Evolutionary conservation across 2,329 filamentous ascomycete genomes (phyloP).

Genomic region (Penicillium corylophilum): DNA sequence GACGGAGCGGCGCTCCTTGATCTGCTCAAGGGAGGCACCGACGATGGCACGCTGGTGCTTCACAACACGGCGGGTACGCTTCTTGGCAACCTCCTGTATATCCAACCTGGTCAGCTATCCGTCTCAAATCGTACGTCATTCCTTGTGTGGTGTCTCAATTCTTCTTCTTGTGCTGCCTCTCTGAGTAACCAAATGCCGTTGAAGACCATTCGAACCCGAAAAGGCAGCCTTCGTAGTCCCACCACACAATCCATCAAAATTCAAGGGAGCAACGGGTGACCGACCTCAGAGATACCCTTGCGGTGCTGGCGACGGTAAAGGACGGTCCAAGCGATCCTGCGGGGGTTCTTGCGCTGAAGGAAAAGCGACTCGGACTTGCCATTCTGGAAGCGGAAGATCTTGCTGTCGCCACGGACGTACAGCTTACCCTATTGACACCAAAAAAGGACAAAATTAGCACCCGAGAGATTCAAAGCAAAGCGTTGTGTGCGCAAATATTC

Average conservation of each 20-base stretch:
- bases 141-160: slow-evolving; percentile 1
- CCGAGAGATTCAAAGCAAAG: background rate
- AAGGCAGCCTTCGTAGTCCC: slow-evolving; percentile 6
- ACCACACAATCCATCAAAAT: slow-evolving; percentile 19
- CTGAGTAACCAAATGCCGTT: background rate
- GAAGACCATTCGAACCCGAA: slow-evolving; percentile 1
- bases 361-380: slow-evolving; percentile 99
- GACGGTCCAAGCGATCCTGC: slow-evolving; percentile 97
- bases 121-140: slow-evolving; percentile 5
- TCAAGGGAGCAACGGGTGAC: slow-evolving; percentile 40
- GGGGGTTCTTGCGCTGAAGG: slow-evolving; percentile 99
- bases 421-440: slow-evolving; percentile 79
- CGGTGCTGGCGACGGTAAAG: slow-evolving; percentile 98
- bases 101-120: slow-evolving; percentile 31
- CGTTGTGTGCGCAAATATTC: slow-evolving; percentile 14
- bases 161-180: slow-evolving; percentile 16
- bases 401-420: slow-evolving; percentile 99
- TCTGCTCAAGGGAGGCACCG: slow-evolving; percentile 97
- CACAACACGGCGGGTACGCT: slow-evolving; percentile 95
- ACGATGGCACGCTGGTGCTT: slow-evolving; percentile 99
- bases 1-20: slow-evolving; percentile 96
- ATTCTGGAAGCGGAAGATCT: slow-evolving; percentile 99
- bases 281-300: slow-evolving; percentile 99
- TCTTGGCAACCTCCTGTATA: slow-evolving; percentile 96
- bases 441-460: slow-evolving; percentile 34